A percentile compares a stretch with the other conserved stretches of the same genome.
Evolutionary conservation across 169 alveolate genomes (phyloP).

Genomic region (Cystoisospora suis): DNA sequence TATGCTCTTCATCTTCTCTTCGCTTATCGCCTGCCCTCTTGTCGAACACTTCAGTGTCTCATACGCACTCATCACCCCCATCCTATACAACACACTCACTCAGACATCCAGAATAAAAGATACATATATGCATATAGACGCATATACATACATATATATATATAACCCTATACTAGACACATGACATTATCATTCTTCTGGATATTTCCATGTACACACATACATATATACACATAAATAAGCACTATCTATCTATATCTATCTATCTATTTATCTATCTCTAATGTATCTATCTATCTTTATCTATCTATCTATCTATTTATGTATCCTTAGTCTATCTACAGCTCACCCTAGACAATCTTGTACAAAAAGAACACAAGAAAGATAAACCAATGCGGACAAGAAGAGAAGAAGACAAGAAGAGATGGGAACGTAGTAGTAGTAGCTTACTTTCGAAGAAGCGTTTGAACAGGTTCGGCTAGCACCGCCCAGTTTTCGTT

Average conservation of each 20-base stretch:
- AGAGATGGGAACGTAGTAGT: background rate
- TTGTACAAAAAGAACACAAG: background rate
- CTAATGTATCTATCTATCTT: background rate
- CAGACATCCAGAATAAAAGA: background rate
- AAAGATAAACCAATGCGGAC: background rate
- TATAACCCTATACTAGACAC: background rate
- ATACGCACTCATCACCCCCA: background rate
- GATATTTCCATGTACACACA: background rate
- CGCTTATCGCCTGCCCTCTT: background rate
- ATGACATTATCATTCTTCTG: background rate
- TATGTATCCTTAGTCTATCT: background rate
- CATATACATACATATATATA: too few species aligned
- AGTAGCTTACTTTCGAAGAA: constrained; percentile 80
- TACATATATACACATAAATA: background rate
- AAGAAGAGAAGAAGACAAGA: background rate
- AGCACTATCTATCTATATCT: background rate
- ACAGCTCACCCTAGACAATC: background rate
- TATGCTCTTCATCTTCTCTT: background rate
- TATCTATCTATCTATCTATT: background rate
- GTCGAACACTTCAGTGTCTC: constrained; percentile 5
- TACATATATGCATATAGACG: background rate
- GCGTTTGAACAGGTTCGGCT: constrained; percentile 93
- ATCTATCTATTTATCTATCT: background rate
- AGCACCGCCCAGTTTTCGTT: constrained; percentile 90
- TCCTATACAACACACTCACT: background rate